Evolutionary conservation across 2,329 filamentous ascomycete species (phyloP).

Genomic region (Chaetomium sp.): DNA sequence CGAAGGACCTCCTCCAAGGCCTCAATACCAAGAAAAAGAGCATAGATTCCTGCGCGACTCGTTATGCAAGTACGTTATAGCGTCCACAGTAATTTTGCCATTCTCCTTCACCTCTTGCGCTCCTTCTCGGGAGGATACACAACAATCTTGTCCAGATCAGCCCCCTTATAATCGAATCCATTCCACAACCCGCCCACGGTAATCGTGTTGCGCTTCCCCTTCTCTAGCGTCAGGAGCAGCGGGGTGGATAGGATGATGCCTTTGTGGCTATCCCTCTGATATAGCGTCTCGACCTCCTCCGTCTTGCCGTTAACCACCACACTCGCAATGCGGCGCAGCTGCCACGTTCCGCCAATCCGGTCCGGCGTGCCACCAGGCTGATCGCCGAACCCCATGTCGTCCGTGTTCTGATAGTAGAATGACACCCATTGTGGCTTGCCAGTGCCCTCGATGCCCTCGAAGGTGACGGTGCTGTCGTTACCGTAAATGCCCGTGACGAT

Average conservation of each 20-base stretch:
- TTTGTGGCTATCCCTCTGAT: slow-evolving; percentile 58
- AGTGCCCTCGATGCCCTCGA: slow-evolving; percentile 50
- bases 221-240: slow-evolving; percentile 54
- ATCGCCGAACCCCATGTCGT: slow-evolving; percentile 63
- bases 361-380: slow-evolving; percentile 59
- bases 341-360: slow-evolving; percentile 61
- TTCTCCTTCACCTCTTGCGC: not conserved
- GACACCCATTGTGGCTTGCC: slow-evolving; percentile 59
- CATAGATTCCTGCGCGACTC: too few relatives aligned
- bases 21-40: too few relatives aligned
- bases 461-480: slow-evolving; percentile 57
- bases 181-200: slow-evolving; percentile 60
- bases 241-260: slow-evolving; percentile 61
- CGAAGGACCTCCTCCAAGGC: too few relatives aligned
- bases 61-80: too few relatives aligned
- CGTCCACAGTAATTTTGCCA: too few relatives aligned
- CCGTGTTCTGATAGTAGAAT: slow-evolving; percentile 61
- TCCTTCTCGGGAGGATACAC: slow-evolving; percentile 52
- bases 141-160: slow-evolving; percentile 60
- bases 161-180: slow-evolving; percentile 58
- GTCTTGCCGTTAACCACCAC: slow-evolving; percentile 60
- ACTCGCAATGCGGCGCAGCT: slow-evolving; percentile 60
- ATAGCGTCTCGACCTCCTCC: slow-evolving; percentile 52
- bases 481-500: slow-evolving; percentile 57
- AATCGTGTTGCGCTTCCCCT: slow-evolving; percentile 56